Conservation (phyloP, 805 yeast genomes). For the Grigorovia humatica region DNA sequence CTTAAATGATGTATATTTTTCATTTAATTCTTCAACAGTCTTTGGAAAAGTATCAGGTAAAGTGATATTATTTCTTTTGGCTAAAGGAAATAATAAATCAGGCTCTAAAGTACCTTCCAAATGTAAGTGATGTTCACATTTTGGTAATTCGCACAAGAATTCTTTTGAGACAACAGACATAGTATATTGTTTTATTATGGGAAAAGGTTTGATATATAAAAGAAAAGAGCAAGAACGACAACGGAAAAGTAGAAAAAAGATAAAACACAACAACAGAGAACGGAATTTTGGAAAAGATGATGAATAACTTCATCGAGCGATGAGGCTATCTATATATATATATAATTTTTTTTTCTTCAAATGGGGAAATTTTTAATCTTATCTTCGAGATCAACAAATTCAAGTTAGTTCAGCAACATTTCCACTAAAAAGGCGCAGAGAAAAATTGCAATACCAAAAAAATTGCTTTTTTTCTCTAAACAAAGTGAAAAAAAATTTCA, state of each 20-base stretch:
- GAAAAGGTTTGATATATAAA: background rate
- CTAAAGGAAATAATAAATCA: slow-evolving; percentile 57
- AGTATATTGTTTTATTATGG: background rate
- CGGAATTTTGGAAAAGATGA: background rate
- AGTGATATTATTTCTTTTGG: slow-evolving; percentile 48
- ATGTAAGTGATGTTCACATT: slow-evolving; percentile 82
- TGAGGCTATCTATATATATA: background rate
- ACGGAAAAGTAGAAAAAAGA: background rate
- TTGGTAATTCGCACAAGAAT: slow-evolving; percentile 63
- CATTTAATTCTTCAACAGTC: slow-evolving; percentile 45
- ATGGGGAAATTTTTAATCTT: too few species aligned
- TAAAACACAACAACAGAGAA: background rate
- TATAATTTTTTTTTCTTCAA: background rate
- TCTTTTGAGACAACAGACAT: slow-evolving; percentile 13
- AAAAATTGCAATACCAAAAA: background rate
- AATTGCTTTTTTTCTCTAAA: too few species aligned
- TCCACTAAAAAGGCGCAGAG: background rate
- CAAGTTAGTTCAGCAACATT: too few species aligned
- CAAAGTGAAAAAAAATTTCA: background rate
- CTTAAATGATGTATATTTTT: slow-evolving; percentile 49
- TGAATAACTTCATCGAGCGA: background rate
- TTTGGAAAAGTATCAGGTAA: slow-evolving; percentile 58
- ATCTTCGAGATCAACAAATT: background rate
- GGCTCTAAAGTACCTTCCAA: slow-evolving; percentile 78
- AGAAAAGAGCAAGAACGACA: background rate